A percentile compares a stretch with the other conserved stretches of the same genome.
These are phyloP conservation scores for Zizania palustris DNA, from an alignment of 202 grass and related monocot species.

Conservation along the genomic window DNA sequence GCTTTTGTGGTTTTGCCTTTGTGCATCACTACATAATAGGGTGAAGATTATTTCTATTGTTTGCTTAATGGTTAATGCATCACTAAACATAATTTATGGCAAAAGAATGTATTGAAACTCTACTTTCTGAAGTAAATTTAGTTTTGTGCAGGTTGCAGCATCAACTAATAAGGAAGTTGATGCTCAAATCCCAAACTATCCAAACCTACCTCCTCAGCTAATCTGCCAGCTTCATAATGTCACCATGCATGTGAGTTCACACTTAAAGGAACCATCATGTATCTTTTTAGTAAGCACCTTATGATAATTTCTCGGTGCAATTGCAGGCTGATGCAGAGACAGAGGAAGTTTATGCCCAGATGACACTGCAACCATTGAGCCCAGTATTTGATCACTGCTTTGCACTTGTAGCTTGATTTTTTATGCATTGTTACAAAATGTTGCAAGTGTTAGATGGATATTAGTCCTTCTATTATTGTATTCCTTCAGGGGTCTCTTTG, in stretches of 20 bases:
- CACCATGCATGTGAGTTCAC: conserved; percentile 90
- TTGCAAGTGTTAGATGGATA: no score
- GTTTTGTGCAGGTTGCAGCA: conserved; percentile 71
- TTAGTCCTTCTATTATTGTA: no score
- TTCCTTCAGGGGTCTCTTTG: no score
- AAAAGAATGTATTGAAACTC: background rate
- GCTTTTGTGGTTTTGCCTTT: background rate
- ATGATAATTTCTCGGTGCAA: conserved; percentile 26
- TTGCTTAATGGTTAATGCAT: background rate
- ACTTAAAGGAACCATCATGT: conserved; percentile 19
- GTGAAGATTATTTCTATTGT: conserved; percentile 20
- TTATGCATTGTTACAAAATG: background rate
- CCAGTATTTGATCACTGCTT: conserved; percentile 53
- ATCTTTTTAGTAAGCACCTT: conserved; percentile 26
- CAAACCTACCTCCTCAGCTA: conserved; percentile 84
- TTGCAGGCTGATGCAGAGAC: conserved; percentile 88
- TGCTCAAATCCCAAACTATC: conserved; percentile 92
- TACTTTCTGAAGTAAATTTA: conserved; percentile 4
- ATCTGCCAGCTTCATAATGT: conserved; percentile 99
- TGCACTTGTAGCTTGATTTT: conserved; percentile 30
- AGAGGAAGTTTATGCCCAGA: conserved; percentile 99
- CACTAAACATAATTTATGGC: conserved; percentile 1
- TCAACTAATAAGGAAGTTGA: conserved; percentile 97
- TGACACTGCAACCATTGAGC: conserved; percentile 92
- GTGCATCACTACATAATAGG: conserved; percentile 5